These are phyloP conservation scores for Exsudoporus frostii DNA, from an alignment of 768 basidiomycete species.

Conservation along the genomic window DNA sequence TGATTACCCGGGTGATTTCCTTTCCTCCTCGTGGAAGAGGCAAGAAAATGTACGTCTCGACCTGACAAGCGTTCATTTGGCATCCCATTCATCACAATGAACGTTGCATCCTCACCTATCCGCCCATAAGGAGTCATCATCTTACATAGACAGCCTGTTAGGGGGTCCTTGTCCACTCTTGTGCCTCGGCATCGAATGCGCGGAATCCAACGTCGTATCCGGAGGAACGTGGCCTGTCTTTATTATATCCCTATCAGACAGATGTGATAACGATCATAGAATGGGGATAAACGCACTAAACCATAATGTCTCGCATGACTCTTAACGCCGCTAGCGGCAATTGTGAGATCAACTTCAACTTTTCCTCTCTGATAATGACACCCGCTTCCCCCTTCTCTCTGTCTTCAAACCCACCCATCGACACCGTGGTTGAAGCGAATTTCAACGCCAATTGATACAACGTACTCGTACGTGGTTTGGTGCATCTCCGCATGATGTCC, in stretches of 20 bases:
- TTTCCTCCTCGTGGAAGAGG: slow-evolving; percentile 13
- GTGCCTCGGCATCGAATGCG: slow-evolving; percentile 16
- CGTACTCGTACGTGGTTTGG: slow-evolving; percentile 18
- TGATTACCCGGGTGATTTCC: neutral
- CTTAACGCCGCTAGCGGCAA: slow-evolving; percentile 28
- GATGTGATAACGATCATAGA: neutral
- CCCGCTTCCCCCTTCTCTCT: slow-evolving; percentile 7
- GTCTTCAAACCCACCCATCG: slow-evolving; percentile 18
- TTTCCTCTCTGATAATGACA: slow-evolving; percentile 14
- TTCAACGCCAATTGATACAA: slow-evolving; percentile 17
- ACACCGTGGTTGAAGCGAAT: slow-evolving; percentile 17
- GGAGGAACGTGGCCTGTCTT: slow-evolving; percentile 13
- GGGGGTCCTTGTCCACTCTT: slow-evolving; percentile 18
- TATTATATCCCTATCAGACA: slow-evolving; percentile 14
- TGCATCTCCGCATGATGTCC: slow-evolving; percentile 29
- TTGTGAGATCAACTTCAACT: slow-evolving; percentile 15
- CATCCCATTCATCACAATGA: neutral
- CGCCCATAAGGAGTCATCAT: slow-evolving; percentile 15
- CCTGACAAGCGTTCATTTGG: neutral
- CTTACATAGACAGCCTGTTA: slow-evolving; percentile 11
- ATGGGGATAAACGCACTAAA: slow-evolving; percentile 16
- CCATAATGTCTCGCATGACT: slow-evolving; percentile 11
- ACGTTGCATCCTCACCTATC: slow-evolving; percentile 14
- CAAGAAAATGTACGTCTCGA: slow-evolving; percentile 17
- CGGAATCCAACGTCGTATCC: slow-evolving; percentile 25